These are phyloP conservation scores for Thelonectria rubi DNA, from an alignment of 2,329 filamentous ascomycete species.

Conservation along the genomic window DNA sequence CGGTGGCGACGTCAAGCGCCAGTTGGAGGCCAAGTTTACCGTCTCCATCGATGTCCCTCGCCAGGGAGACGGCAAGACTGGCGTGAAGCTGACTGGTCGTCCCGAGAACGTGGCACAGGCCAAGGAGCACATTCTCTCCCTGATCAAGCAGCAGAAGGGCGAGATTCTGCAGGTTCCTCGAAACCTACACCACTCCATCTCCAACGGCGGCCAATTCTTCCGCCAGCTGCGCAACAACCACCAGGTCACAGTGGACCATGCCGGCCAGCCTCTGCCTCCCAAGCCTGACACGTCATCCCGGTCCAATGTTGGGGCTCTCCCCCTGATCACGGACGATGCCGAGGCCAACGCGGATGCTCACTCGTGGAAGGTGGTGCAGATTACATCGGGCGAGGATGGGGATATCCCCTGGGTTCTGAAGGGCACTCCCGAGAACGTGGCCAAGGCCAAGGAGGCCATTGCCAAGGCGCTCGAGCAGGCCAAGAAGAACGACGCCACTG, in stretches of 20 bases:
- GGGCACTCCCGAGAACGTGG: constrained; percentile 79
- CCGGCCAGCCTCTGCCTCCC: constrained; percentile 77
- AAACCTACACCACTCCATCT: constrained; percentile 82
- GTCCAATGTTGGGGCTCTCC: constrained; percentile 71
- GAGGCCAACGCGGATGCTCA: constrained; percentile 71
- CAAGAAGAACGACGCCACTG: constrained; percentile 74
- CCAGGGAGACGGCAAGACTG: constrained; percentile 84
- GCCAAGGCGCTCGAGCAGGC: constrained; percentile 77
- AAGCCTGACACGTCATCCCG: constrained; percentile 68
- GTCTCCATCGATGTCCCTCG: constrained; percentile 91
- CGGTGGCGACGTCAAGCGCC: constrained; percentile 85
- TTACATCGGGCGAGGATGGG: constrained; percentile 67
- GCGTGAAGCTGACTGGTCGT: constrained; percentile 85
- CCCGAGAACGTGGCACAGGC: constrained; percentile 83
- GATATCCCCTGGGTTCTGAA: constrained; percentile 91
- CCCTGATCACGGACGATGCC: constrained; percentile 91
- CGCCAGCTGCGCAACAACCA: constrained; percentile 85
- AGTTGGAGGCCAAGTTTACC: constrained; percentile 85
- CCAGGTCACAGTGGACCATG: constrained; percentile 91
- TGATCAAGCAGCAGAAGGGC: constrained; percentile 87
- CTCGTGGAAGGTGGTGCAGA: constrained; percentile 84
- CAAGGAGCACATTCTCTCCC: constrained; percentile 81
- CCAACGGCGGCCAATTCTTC: constrained; percentile 94
- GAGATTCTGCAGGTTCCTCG: constrained; percentile 87
- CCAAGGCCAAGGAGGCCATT: constrained; percentile 81